Percentiles rank a stretch among this genome's conserved stretches.
These are phyloP conservation scores for Talaromyces stipitatus DNA, from an alignment of 495 filamentous ascomycete genomes.

Conservation along the genomic window DNA sequence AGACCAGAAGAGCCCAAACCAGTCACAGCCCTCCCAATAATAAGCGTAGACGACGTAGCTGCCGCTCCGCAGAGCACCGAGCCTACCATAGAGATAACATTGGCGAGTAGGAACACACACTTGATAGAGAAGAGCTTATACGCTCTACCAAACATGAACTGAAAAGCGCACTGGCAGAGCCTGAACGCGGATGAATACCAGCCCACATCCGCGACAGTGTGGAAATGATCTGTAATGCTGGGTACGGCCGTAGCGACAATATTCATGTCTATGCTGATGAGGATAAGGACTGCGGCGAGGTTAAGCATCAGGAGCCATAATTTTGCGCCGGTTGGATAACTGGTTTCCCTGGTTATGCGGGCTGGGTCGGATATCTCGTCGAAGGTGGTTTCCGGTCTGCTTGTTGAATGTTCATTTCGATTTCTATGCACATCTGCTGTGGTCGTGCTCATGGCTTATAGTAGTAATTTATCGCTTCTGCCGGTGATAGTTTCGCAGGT, in stretches of 20 bases:
- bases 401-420: neutral
- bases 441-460: neutral
- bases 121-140: constrained; percentile 14
- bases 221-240: constrained; percentile 38
- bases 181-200: constrained; percentile 53
- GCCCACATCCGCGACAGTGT: constrained; percentile 33
- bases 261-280: constrained; percentile 14
- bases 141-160: constrained; percentile 51
- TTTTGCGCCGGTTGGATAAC: neutral
- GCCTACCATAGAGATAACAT: constrained; percentile 48
- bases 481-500: too few species aligned
- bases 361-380: neutral
- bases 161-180: constrained; percentile 44
- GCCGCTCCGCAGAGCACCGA: constrained; percentile 20
- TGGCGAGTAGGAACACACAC: constrained; percentile 38
- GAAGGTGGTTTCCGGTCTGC: neutral
- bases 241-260: constrained; percentile 45
- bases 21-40: constrained; percentile 27
- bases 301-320: neutral
- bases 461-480: neutral
- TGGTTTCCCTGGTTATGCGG: neutral
- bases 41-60: constrained; percentile 21
- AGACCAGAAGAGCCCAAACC: constrained; percentile 29
- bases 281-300: neutral
- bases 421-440: neutral